These are phyloP conservation scores for Ceratobasidium sp. DNA, from an alignment of 1,284 basidiomycete species.

Conservation along the genomic window DNA sequence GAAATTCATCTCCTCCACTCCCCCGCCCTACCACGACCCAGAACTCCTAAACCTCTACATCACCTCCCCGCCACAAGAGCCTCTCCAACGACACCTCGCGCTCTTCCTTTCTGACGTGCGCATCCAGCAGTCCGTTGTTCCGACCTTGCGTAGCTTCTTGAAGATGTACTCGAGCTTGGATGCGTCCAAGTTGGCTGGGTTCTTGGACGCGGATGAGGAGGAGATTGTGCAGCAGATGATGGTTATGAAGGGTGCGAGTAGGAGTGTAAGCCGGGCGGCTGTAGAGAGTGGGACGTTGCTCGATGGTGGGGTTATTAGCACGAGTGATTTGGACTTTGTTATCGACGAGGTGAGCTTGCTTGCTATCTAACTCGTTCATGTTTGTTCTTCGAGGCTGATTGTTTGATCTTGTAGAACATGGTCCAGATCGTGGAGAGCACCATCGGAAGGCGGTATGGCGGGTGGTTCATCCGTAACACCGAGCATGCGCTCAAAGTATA, in stretches of 20 bases:
- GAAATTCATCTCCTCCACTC: conserved; percentile 95
- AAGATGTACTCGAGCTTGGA: conserved; percentile 96
- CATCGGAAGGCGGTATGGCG: conserved; percentile 90
- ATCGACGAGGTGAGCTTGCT: conserved; percentile 80
- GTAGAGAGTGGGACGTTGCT: conserved; percentile 69
- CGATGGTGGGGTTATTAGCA: conserved; percentile 87
- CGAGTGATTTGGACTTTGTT: conserved; percentile 94
- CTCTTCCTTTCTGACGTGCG: conserved; percentile 86
- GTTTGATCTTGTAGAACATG: conserved; percentile 73
- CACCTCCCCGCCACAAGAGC: conserved; percentile 67
- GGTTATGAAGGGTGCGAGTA: conserved; percentile 91
- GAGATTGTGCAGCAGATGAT: conserved; percentile 96
- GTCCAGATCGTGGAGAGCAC: conserved; percentile 95
- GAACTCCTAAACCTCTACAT: conserved; percentile 68
- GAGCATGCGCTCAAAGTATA: conserved; percentile 87
- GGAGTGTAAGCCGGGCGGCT: conserved; percentile 69
- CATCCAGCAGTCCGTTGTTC: conserved; percentile 75
- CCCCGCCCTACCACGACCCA: conserved; percentile 90
- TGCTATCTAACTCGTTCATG: not conserved
- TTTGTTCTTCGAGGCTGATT: no score
- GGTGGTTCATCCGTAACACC: conserved; percentile 96
- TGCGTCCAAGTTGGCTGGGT: conserved; percentile 89
- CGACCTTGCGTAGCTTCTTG: conserved; percentile 89
- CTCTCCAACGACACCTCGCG: conserved; percentile 83
- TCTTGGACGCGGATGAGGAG: conserved; percentile 81